Evolutionary conservation across 208 protist genomes (phyloP).

Genomic region (Histomonas meleagridis): DNA sequence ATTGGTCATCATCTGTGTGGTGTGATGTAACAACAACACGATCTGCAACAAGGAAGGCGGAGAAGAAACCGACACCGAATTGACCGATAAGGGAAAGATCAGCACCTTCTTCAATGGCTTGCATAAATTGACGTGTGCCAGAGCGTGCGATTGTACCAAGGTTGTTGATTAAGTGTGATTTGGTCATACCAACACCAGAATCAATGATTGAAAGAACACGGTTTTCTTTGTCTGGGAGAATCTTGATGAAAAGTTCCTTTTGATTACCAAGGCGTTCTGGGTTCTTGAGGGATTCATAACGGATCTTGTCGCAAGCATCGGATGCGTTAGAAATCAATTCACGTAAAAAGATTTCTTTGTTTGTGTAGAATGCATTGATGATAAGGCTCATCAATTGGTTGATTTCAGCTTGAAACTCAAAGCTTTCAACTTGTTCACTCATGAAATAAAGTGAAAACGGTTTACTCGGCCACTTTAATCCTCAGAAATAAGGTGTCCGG

Average conservation of each 20-base stretch:
- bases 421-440: not conserved
- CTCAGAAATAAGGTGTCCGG: no score
- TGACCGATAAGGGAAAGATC: conserved; percentile 96
- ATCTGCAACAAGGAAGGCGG: conserved; percentile 91
- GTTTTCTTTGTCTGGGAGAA: conserved; percentile 80
- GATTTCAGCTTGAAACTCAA: conserved; percentile 37
- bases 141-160: conserved; percentile 93
- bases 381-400: conserved; percentile 64
- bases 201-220: conserved; percentile 85
- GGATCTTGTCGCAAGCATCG: conserved; percentile 85
- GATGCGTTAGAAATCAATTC: conserved; percentile 90
- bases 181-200: conserved; percentile 97
- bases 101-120: conserved; percentile 79
- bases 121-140: conserved; percentile 94
- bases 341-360: conserved; percentile 96
- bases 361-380: conserved; percentile 98
- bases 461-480: no score
- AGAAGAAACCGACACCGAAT: conserved; percentile 99
- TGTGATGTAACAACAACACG: conserved; percentile 80
- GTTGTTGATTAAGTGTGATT: conserved; percentile 90
- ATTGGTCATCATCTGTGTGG: conserved; percentile 51
- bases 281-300: conserved; percentile 82
- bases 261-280: conserved; percentile 68
- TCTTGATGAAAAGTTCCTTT: conserved; percentile 77
- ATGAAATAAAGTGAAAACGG: no score